Conservation (phyloP, 129 eudicot species). For the Chrysanthemum lavandulifolium region DNA sequence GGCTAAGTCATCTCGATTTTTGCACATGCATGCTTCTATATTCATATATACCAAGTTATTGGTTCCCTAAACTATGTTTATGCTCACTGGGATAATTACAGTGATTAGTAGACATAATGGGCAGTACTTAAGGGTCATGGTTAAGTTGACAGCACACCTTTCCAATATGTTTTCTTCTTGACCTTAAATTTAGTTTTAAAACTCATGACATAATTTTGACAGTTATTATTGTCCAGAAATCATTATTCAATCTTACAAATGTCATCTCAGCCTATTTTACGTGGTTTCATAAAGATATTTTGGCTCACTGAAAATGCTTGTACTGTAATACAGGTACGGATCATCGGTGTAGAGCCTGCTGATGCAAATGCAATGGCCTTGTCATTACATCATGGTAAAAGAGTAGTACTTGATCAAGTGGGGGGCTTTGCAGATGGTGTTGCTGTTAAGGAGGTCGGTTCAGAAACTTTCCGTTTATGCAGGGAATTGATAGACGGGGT, state of each 20-base stretch:
- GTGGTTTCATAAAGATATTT: constrained; percentile 11
- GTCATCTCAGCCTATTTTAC: too few species aligned
- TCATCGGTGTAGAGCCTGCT: constrained; percentile 97
- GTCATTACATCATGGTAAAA: constrained; percentile 77
- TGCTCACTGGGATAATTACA: too few species aligned
- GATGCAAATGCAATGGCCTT: constrained; percentile 99
- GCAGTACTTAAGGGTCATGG: too few species aligned
- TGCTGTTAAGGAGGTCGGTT: constrained; percentile 94
- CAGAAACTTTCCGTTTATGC: constrained; percentile 77
- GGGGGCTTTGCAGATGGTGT: constrained; percentile 99
- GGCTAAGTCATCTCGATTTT: background rate
- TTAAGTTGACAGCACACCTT: too few species aligned
- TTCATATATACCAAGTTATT: background rate
- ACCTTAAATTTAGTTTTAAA: too few species aligned
- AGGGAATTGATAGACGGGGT: constrained; percentile 92
- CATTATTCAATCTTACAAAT: too few species aligned
- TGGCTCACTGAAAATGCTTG: constrained; percentile 7
- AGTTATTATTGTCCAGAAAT: too few species aligned
- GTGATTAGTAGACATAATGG: too few species aligned
- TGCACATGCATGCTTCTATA: background rate
- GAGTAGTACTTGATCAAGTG: constrained; percentile 84
- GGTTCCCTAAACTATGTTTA: too few species aligned
- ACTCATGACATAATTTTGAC: too few species aligned
- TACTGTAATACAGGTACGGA: constrained; percentile 46
- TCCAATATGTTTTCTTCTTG: too few species aligned